A percentile compares a stretch with the other conserved stretches of the same genome.
These are phyloP conservation scores for Vicia faba DNA, from an alignment of 306 rosid species.

Conservation along the genomic window DNA sequence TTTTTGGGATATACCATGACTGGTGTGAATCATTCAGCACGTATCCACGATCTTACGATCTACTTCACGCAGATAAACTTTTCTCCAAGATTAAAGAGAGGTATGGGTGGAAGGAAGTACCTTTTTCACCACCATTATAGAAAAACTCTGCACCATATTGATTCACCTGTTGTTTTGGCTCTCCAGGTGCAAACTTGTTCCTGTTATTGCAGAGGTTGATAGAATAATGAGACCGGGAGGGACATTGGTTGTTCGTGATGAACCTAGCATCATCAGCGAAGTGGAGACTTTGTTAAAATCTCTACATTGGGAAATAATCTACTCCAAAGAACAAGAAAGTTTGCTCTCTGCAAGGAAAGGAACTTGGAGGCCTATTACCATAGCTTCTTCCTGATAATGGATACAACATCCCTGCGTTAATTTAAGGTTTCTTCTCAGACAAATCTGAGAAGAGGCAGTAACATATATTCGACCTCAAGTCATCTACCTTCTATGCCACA, in stretches of 20 bases:
- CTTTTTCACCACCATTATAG: conserved; percentile 6
- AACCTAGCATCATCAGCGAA: conserved; percentile 62
- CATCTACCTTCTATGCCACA: conserved; percentile 28
- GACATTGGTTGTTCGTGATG: conserved; percentile 72
- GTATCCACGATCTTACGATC: conserved; percentile 84
- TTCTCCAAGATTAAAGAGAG: conserved; percentile 79
- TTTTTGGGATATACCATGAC: conserved; percentile 92
- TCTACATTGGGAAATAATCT: conserved; percentile 81
- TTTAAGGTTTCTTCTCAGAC: conserved; percentile 19
- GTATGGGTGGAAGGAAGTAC: conserved; percentile 43
- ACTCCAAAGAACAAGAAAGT: conserved; percentile 67
- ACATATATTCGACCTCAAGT: conserved; percentile 5
- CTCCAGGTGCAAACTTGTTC: conserved; percentile 72
- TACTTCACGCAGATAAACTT: conserved; percentile 87
- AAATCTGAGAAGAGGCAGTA: conserved; percentile 31
- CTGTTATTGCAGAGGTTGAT: conserved; percentile 85
- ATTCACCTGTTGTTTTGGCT: conserved; percentile 33
- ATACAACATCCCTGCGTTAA: conserved; percentile 28
- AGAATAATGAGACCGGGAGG: conserved; percentile 87
- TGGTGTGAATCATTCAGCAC: conserved; percentile 98
- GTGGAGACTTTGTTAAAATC: conserved; percentile 76
- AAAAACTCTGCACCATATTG: conserved; percentile 8
- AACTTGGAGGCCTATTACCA: conserved; percentile 62
- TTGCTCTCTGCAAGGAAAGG: conserved; percentile 84
- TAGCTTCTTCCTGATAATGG: conserved; percentile 51